Conservation (phyloP, 2,329 filamentous ascomycete species). For the Aspergillus melleus region DNA sequence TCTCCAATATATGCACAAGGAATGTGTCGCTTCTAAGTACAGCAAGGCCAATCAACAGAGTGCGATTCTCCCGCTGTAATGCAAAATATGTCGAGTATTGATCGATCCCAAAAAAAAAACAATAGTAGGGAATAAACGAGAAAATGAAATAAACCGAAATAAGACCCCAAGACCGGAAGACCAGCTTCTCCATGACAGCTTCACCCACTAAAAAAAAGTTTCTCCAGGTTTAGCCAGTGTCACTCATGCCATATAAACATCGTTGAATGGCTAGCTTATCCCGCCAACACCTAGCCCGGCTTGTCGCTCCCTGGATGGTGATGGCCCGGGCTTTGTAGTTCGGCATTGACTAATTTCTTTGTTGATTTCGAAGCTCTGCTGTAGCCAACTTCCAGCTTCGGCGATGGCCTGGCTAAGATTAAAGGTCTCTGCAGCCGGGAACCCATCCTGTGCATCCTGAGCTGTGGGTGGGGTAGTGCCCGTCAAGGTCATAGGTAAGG, state of each 20-base stretch:
- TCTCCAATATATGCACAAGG: not conserved
- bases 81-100: not conserved
- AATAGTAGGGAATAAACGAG: not conserved
- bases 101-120: not conserved
- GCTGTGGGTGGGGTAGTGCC: conserved; percentile 33
- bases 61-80: not conserved
- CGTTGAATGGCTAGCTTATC: not conserved
- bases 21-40: not conserved
- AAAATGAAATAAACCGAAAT: not conserved
- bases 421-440: conserved; percentile 36
- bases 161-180: not conserved
- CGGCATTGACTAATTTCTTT: conserved; percentile 29
- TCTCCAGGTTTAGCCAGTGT: not conserved
- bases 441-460: conserved; percentile 37
- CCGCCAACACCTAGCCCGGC: conserved; percentile 14
- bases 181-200: not conserved
- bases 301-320: conserved; percentile 12
- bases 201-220: not conserved
- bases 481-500: conserved; percentile 33
- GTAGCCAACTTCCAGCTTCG: conserved; percentile 48
- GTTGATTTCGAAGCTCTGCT: conserved; percentile 44
- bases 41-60: not conserved
- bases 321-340: conserved; percentile 9
- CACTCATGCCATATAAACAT: not conserved
- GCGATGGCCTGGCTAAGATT: conserved; percentile 46